Percentiles rank a stretch among this genome's conserved stretches.
These are phyloP conservation scores for Yamadazyma diddensiae DNA, from an alignment of 1,139 yeast genomes.

Conservation along the genomic window DNA sequence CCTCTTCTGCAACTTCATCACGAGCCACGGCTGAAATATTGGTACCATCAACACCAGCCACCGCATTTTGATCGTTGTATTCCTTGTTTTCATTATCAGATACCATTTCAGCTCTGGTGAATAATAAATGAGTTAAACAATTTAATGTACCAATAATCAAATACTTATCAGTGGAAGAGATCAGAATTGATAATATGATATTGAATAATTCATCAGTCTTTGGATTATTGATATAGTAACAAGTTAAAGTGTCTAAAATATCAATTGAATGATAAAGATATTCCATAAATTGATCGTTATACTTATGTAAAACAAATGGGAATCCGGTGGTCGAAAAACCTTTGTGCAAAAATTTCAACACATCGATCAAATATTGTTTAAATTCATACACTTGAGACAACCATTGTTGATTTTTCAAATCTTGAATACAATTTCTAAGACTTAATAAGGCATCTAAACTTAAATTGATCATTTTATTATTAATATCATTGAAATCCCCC, in stretches of 20 bases:
- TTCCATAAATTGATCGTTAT: slow-evolving; percentile 51
- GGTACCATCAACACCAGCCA: slow-evolving; percentile 3
- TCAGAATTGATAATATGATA: slow-evolving; percentile 45
- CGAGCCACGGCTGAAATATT: background rate
- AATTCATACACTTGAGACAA: slow-evolving; percentile 56
- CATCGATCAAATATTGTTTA: slow-evolving; percentile 43
- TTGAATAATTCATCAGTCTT: slow-evolving; percentile 61
- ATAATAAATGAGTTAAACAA: slow-evolving; percentile 40
- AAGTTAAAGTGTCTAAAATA: slow-evolving; percentile 78
- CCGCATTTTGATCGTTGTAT: slow-evolving; percentile 5
- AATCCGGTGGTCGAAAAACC: slow-evolving; percentile 29
- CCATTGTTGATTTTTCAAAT: slow-evolving; percentile 76
- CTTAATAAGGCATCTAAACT: slow-evolving; percentile 67
- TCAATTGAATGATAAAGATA: slow-evolving; percentile 70
- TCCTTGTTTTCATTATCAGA: slow-evolving; percentile 19
- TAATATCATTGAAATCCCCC: slow-evolving; percentile 20
- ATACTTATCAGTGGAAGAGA: slow-evolving; percentile 52
- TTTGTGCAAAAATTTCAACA: slow-evolving; percentile 47
- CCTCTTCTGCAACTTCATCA: slow-evolving; percentile 17
- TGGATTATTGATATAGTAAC: slow-evolving; percentile 73
- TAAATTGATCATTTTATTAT: slow-evolving; percentile 35
- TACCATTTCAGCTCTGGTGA: slow-evolving; percentile 32
- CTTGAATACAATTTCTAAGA: slow-evolving; percentile 79
- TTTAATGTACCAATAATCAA: slow-evolving; percentile 45
- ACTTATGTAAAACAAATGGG: slow-evolving; percentile 20